Percentiles rank a stretch among this genome's conserved stretches.
phyloP scores from a whole-genome alignment of 495 filamentous ascomycete genomes.

The Apiosordaria backusii region DNA sequence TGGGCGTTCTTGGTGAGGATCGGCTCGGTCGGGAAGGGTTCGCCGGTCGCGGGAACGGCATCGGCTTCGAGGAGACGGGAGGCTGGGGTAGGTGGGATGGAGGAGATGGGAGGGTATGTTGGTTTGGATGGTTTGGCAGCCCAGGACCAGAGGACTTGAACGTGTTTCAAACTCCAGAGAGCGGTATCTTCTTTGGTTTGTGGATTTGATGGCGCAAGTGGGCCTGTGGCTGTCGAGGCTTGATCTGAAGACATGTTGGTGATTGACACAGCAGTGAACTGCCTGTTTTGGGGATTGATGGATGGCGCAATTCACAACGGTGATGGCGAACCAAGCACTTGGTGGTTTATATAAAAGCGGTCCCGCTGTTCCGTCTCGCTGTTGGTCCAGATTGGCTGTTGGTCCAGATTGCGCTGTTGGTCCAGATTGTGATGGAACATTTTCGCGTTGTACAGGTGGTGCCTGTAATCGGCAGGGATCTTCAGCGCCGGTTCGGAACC shows the following conservation, averaged over 20 bases:
- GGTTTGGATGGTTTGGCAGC: slow-evolving; percentile 6
- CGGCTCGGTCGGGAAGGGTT: slow-evolving; percentile 25
- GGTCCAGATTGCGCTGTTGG: not conserved
- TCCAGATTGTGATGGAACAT: not conserved
- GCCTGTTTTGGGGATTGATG: not conserved
- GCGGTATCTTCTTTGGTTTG: slow-evolving; percentile 15
- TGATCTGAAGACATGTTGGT: not conserved
- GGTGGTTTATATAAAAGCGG: not conserved
- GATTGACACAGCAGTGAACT: not conserved
- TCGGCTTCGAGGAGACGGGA: slow-evolving; percentile 32
- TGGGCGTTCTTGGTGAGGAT: slow-evolving; percentile 18
- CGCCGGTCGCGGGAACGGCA: slow-evolving; percentile 20
- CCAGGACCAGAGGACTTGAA: slow-evolving; percentile 21
- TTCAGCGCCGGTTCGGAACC: not conserved
- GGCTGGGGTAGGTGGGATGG: slow-evolving; percentile 23
- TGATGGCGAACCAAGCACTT: not conserved
- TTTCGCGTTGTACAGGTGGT: not conserved
- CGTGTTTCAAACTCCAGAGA: slow-evolving; percentile 16
- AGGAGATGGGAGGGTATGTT: slow-evolving; percentile 22
- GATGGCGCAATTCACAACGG: slow-evolving; percentile 6
- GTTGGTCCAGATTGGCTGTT: not conserved
- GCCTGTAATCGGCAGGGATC: not conserved
- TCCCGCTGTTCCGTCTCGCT: not conserved
- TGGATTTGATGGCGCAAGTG: slow-evolving; percentile 1
- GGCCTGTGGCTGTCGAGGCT: not conserved